phyloP scores from a whole-genome alignment of 208 protist species.

The Angomonas ambiguus region DNA sequence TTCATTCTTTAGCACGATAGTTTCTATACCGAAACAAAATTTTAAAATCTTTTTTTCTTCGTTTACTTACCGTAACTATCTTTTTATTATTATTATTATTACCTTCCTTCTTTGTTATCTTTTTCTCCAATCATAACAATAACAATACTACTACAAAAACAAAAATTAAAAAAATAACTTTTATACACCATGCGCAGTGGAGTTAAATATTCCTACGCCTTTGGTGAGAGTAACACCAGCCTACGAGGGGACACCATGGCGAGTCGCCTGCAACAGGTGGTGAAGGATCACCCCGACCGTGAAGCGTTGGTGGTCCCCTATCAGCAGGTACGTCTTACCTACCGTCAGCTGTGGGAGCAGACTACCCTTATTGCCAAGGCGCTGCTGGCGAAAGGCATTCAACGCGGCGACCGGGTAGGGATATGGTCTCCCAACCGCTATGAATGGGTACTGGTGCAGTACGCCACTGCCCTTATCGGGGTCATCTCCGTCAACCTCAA shows the following conservation, averaged over 20 bases:
- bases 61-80: not conserved
- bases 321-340: not conserved
- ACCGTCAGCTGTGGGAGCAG: constrained; percentile 5
- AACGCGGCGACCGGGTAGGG: not conserved
- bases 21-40: too few species aligned
- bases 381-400: not conserved
- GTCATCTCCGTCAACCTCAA: not conserved
- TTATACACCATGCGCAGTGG: not conserved
- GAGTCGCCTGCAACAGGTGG: not conserved
- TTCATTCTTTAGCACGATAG: not conserved
- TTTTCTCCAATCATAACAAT: not conserved
- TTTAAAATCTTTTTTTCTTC: not conserved
- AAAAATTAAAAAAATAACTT: not conserved
- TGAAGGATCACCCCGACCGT: not conserved
- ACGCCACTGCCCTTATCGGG: not conserved
- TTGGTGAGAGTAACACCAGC: not conserved
- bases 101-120: constrained; percentile 9
- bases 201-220: not conserved
- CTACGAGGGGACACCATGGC: not conserved
- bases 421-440: constrained; percentile 1
- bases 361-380: not conserved
- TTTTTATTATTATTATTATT: not conserved
- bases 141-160: not conserved
- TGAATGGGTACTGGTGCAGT: constrained; percentile 1
- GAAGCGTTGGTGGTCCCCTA: not conserved